Conservation (phyloP, 2,329 filamentous ascomycete genomes). For the Ophiostoma piceae region DNA sequence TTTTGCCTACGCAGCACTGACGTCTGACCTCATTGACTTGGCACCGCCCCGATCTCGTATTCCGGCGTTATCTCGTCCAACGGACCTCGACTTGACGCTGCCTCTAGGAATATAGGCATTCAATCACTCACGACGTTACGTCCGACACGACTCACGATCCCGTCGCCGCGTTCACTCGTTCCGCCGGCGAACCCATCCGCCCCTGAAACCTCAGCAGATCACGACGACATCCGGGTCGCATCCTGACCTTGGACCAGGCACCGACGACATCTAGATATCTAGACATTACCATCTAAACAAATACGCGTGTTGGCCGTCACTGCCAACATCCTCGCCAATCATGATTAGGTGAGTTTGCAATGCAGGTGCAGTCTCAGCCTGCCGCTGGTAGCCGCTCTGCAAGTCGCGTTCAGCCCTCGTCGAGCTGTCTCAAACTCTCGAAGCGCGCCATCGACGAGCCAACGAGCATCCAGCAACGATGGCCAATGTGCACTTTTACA, state of each 20-base stretch:
- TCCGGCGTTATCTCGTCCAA: neutral
- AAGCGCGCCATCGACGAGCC: neutral
- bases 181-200: neutral
- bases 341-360: constrained; percentile 22
- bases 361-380: neutral
- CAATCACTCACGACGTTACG: neutral
- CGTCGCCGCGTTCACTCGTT: constrained; percentile 7
- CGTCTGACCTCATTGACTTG: constrained; percentile 14
- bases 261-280: neutral
- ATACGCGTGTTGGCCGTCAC: constrained; percentile 14
- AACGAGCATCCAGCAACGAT: constrained; percentile 5
- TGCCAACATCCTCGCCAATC: constrained; percentile 18
- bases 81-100: neutral
- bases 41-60: neutral
- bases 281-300: neutral
- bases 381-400: neutral
- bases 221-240: neutral
- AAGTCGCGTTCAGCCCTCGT: neutral
- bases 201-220: neutral
- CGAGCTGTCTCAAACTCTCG: neutral
- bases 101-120: too few relatives aligned
- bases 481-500: neutral
- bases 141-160: neutral
- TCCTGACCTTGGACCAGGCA: neutral
- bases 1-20: neutral